Evolutionary conservation across 257 asterid genomes (phyloP).

Genomic region (Paraleonurus japonicus): DNA sequence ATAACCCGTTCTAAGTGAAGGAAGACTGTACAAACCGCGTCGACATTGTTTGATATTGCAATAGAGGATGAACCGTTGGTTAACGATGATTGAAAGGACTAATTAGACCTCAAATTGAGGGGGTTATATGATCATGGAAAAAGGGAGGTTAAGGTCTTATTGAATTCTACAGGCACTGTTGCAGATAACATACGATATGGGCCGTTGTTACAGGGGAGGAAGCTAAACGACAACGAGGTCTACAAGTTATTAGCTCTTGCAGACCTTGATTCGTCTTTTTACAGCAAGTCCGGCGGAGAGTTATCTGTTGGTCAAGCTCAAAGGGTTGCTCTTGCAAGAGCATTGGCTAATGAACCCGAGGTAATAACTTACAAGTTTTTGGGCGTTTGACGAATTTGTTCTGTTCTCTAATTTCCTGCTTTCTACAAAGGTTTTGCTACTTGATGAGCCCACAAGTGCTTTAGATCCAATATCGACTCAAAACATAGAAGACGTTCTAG

Average conservation of each 20-base stretch:
- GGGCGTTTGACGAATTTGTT: neutral
- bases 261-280: conserved; percentile 67
- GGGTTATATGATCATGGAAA: neutral
- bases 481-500: conserved; percentile 66
- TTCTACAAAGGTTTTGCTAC: conserved; percentile 53
- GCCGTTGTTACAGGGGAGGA: conserved; percentile 58
- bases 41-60: conserved; percentile 1
- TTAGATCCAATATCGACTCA: conserved; percentile 81
- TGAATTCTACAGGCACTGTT: conserved; percentile 50
- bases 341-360: conserved; percentile 79
- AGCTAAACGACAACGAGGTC: conserved; percentile 55
- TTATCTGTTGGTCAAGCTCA: conserved; percentile 88
- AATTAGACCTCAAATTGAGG: neutral
- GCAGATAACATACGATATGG: conserved; percentile 78
- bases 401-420: neutral
- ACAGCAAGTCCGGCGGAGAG: conserved; percentile 55
- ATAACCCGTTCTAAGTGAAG: neutral
- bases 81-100: neutral
- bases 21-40: neutral
- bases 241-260: conserved; percentile 61
- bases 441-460: conserved; percentile 86
- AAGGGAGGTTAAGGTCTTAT: neutral
- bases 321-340: conserved; percentile 82
- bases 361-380: conserved; percentile 22
- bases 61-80: neutral